Evolutionary conservation across 768 basidiomycete genomes (phyloP).

Genomic region (Lentinula edodes): DNA sequence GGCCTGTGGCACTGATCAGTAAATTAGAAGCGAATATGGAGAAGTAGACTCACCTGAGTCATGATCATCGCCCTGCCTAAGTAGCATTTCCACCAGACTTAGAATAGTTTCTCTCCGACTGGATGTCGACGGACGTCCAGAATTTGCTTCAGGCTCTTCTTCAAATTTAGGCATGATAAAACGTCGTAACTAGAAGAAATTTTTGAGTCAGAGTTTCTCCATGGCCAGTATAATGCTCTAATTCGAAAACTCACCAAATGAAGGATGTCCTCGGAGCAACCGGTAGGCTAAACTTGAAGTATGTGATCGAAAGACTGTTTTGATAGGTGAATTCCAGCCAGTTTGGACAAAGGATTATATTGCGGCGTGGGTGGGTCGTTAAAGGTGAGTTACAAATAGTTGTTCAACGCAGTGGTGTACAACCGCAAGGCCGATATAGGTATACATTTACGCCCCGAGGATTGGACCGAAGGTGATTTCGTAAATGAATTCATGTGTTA

Average conservation of each 20-base stretch:
- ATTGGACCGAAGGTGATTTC: no score
- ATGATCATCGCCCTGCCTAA: slow-evolving; percentile 29
- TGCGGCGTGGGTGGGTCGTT: neutral
- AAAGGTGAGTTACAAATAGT: neutral
- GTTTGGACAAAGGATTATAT: neutral
- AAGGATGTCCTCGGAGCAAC: neutral
- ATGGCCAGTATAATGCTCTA: neutral
- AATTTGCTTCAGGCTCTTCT: neutral
- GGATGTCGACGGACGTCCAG: neutral
- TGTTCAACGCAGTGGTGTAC: neutral
- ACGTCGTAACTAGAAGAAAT: no score
- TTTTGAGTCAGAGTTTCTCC: no score
- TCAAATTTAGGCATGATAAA: neutral
- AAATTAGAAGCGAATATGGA: neutral
- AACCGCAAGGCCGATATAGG: neutral
- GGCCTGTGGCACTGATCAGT: slow-evolving; percentile 1
- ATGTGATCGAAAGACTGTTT: neutral
- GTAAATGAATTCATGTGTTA: no score
- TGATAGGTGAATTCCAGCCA: neutral
- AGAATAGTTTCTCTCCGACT: slow-evolving; percentile 40
- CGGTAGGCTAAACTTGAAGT: no score
- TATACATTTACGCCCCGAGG: neutral
- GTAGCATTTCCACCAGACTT: slow-evolving; percentile 45
- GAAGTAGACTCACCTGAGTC: slow-evolving; percentile 23
- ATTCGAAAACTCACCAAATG: neutral